A percentile compares a stretch with the other conserved stretches of the same genome.
Evolutionary conservation across 306 rosid species (phyloP).

Genomic region (Calophaca sinica): DNA sequence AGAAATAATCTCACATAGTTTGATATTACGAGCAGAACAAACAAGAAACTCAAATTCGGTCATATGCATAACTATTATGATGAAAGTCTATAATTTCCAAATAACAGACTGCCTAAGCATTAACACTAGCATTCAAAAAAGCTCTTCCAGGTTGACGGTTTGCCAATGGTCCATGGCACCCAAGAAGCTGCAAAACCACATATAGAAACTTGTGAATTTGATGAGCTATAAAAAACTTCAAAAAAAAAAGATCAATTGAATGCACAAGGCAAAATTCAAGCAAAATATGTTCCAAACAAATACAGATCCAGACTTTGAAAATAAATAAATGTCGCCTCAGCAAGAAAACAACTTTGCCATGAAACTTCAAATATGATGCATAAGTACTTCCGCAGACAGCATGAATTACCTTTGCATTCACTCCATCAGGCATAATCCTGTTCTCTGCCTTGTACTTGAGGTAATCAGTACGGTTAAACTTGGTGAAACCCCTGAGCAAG

Average conservation of each 20-base stretch:
- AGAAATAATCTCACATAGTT: constrained; percentile 26
- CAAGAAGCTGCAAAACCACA: constrained; percentile 70
- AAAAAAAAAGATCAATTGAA: neutral
- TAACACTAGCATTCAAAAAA: neutral
- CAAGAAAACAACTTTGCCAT: neutral
- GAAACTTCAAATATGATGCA: constrained; percentile 13
- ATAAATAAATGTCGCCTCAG: neutral
- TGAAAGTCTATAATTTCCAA: neutral
- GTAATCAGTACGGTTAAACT: constrained; percentile 67
- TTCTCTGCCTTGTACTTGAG: constrained; percentile 64
- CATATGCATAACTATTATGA: neutral
- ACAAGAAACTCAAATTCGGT: constrained; percentile 19
- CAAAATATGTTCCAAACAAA: neutral
- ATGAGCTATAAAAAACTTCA: neutral
- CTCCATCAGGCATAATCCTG: constrained; percentile 69
- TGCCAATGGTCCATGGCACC: constrained; percentile 78
- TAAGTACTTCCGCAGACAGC: neutral
- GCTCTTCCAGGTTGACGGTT: constrained; percentile 69
- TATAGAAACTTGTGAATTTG: neutral
- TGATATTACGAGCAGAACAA: neutral
- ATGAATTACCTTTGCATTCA: constrained; percentile 75
- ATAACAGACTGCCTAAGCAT: constrained; percentile 46
- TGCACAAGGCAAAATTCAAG: neutral
- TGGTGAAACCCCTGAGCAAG: constrained; percentile 76
- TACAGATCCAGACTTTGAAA: neutral